Conservation (phyloP, 257 asterid species). For the Lavandula angustifolia region DNA sequence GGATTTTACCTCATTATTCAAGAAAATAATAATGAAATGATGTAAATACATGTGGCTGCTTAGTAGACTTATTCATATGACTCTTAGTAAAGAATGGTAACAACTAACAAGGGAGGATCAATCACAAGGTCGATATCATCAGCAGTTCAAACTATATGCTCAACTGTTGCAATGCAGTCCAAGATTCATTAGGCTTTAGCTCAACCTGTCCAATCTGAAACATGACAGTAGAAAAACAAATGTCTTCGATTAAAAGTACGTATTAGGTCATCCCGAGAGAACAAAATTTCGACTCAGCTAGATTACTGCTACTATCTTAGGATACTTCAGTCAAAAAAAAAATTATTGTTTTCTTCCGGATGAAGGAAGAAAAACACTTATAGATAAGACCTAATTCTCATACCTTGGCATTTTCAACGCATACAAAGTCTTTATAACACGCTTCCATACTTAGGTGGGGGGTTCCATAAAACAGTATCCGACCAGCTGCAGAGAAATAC, state of each 20-base stretch:
- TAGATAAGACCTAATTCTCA: background rate
- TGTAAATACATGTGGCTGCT: background rate
- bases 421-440: slow-evolving; percentile 88
- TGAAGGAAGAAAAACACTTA: background rate
- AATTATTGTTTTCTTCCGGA: background rate
- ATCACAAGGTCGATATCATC: slow-evolving; percentile 13
- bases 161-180: slow-evolving; percentile 80
- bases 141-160: slow-evolving; percentile 55
- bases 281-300: background rate
- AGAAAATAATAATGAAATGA: no score
- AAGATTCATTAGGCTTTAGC: slow-evolving; percentile 69
- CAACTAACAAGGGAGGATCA: background rate
- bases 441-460: slow-evolving; percentile 81
- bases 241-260: background rate
- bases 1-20: no score
- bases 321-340: slow-evolving; percentile 2
- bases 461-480: slow-evolving; percentile 95
- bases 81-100: background rate
- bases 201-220: slow-evolving; percentile 74
- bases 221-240: slow-evolving; percentile 7
- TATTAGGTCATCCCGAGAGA: background rate
- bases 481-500: slow-evolving; percentile 65
- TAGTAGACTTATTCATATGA: background rate
- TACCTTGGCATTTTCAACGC: slow-evolving; percentile 98
- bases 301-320: background rate